Evolutionary conservation across 2,329 filamentous ascomycete species (phyloP), one percentile per base, ranked within the genome.

Genomic region (Plenodomus tracheiphilus): DNA sequence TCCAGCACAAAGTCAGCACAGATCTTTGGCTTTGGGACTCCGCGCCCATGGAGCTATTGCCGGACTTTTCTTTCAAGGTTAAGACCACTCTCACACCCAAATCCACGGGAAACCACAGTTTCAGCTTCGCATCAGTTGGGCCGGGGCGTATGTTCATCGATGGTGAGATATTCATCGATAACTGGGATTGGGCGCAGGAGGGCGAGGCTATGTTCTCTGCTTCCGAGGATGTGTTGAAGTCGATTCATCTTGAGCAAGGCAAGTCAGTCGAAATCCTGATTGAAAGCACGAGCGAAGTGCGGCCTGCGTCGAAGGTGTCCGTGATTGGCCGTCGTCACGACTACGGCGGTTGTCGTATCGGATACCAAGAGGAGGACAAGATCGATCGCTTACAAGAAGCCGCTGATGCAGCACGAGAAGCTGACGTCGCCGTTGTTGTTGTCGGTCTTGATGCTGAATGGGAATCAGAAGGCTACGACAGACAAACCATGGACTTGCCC

Each of bases 381-480:
- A 84, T 91, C 47, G 74, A 80, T 41, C 79, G 72, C 7, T 49
- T 73, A 2, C 61, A 70, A 46, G 71, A 85, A 51, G 88, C 89
- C 0, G 86, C 87, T 1, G 77, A 81, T 21, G 76, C 88, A 6
- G 90, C 90, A 22, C 81, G 79, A 65, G 79, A 82, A 36, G 85
- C 86, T 1, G 88, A 93, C 47, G 87, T 92, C 64, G 89, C 92
- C 40, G 80, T 94, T 53, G 77, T 94, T 45, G 88, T 89, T 64
- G 86, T 85, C 2, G 90, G 90, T 1, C 79, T 94, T 40, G 92
- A 91, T 63, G 82, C 82, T 5, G 87, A 90, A 66, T 90, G 86
- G 86, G 87, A 90, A 64, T 88, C 85, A 1, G 87, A 89, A 64
- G 86, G 86, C 19, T 79, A 82, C 34, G 85, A 88, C 64, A 79